phyloP scores from a whole-genome alignment of 192 early-diverging fungal species.

The Gonapodya prolifera region DNA sequence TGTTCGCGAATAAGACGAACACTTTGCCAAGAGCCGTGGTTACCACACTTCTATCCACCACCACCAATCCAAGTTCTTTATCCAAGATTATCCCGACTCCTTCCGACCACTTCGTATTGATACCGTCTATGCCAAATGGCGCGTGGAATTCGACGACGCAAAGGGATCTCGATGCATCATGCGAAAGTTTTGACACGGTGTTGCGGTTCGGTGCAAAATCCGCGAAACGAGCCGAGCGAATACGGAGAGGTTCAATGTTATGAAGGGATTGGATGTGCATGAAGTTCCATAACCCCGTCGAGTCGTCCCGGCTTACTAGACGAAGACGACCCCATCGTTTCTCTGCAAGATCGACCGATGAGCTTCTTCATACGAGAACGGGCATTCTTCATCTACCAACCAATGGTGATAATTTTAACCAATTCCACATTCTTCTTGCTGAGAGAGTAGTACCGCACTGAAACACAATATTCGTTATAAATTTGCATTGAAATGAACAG shows the following conservation, averaged over 20 bases:
- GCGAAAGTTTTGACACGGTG: not conserved
- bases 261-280: not conserved
- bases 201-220: not conserved
- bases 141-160: not conserved
- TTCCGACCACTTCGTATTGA: not conserved
- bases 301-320: not conserved
- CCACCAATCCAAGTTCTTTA: not conserved
- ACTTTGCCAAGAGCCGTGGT: conserved; percentile 66
- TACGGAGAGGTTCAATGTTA: not conserved
- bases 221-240: not conserved
- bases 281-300: not conserved
- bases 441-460: conserved; percentile 3
- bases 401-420: not conserved
- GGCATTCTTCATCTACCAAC: not conserved
- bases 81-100: not conserved
- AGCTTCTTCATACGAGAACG: not conserved
- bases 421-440: conserved; percentile 2
- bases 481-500: not conserved
- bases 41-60: conserved; percentile 65
- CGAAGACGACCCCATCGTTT: not conserved
- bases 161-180: not conserved
- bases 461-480: not conserved
- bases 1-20: conserved; percentile 69
- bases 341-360: not conserved
- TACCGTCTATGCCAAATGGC: conserved; percentile 1